phyloP scores from a whole-genome alignment of 1,284 basidiomycete genomes.

The Melampsora americana region DNA sequence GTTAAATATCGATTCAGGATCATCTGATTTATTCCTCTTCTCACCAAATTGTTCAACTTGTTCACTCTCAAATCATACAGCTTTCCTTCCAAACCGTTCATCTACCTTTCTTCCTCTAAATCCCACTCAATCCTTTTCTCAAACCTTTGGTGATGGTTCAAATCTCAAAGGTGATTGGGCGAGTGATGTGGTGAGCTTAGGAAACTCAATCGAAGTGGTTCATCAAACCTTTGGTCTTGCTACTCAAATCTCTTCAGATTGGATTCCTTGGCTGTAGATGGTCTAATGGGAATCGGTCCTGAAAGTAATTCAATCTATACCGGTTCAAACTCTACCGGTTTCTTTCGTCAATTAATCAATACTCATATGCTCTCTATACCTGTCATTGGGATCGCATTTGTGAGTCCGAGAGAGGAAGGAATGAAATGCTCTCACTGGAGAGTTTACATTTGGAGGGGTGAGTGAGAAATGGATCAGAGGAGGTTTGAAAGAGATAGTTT shows the following conservation, averaged over 20 bases:
- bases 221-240: constrained; percentile 36
- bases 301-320: constrained; percentile 20
- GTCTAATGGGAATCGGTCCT: constrained; percentile 30
- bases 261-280: constrained; percentile 24
- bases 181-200: constrained; percentile 11
- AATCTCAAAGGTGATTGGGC: constrained; percentile 13
- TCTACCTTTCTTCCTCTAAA: not conserved
- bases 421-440: not conserved
- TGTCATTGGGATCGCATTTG: constrained; percentile 37
- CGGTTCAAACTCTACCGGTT: constrained; percentile 14
- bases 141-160: constrained; percentile 27
- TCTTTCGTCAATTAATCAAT: constrained; percentile 25
- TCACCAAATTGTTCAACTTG: constrained; percentile 25
- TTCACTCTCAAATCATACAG: constrained; percentile 15
- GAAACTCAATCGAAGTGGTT: not conserved
- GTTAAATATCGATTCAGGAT: constrained; percentile 40
- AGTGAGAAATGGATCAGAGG: constrained; percentile 27
- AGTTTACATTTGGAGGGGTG: constrained; percentile 32
- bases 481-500: not conserved
- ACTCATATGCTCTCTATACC: constrained; percentile 4
- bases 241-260: constrained; percentile 23
- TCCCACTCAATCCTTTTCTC: not conserved
- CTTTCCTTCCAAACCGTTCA: not conserved
- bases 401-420: not conserved
- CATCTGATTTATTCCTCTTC: constrained; percentile 37